Evolutionary conservation across 495 filamentous ascomycete genomes (phyloP).

Genomic region (Thozetella sp.): DNA sequence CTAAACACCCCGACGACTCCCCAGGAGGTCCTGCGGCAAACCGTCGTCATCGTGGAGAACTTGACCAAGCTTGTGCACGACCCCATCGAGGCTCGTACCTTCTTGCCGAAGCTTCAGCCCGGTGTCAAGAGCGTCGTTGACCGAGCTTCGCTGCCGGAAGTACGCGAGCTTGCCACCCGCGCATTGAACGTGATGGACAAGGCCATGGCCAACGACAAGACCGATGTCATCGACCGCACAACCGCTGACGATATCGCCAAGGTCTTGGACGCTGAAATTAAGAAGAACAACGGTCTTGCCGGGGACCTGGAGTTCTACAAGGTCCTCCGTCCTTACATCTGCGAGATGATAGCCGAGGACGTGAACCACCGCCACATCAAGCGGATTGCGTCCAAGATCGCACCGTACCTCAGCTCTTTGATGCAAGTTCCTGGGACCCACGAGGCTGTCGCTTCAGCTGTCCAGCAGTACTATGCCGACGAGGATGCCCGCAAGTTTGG

Average conservation of each 20-base stretch:
- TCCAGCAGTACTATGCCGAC: conserved; percentile 72
- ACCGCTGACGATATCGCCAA: conserved; percentile 75
- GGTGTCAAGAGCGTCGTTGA: conserved; percentile 89
- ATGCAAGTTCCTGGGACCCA: conserved; percentile 56
- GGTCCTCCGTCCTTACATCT: conserved; percentile 72
- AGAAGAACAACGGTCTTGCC: conserved; percentile 64
- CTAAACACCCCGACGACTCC: conserved; percentile 87
- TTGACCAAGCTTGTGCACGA: conserved; percentile 98
- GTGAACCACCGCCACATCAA: conserved; percentile 79
- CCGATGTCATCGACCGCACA: conserved; percentile 65
- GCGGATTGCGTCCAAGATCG: conserved; percentile 66
- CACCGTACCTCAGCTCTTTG: conserved; percentile 75
- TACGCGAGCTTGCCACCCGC: conserved; percentile 84
- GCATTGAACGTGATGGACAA: conserved; percentile 88
- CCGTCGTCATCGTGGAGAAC: conserved; percentile 98
- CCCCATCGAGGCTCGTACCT: conserved; percentile 91
- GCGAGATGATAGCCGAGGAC: conserved; percentile 86
- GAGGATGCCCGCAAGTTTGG: conserved; percentile 89
- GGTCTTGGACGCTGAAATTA: conserved; percentile 73
- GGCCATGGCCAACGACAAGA: conserved; percentile 79
- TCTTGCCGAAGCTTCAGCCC: conserved; percentile 93
- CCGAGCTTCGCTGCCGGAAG: conserved; percentile 90
- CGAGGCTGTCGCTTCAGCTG: conserved; percentile 61
- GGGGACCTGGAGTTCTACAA: conserved; percentile 68
- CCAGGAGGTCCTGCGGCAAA: conserved; percentile 94